Base-by-base conservation (phyloP, 305 asterid species). In the Solanum hybrid region DNA sequence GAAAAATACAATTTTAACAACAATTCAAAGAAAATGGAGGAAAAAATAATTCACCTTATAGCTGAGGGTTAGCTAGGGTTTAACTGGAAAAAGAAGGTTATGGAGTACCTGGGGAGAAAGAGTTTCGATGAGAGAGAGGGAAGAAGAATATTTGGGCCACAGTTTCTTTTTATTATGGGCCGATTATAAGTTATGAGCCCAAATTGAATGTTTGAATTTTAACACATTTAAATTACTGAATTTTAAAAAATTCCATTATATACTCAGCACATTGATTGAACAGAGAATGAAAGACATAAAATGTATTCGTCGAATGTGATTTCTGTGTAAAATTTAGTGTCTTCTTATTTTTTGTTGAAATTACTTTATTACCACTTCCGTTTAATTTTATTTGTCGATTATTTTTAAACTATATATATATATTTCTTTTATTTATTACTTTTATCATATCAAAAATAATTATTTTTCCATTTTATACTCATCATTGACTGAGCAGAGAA, bases 1-100 rank as follows among this genome's bases (percentile, higher is more conserved):
- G 4, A 22, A 79, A 79, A 36, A 79, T 7, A 3, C 32, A 22
- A 79, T n/a, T 80, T 79, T 9, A 14, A 27, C 70, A 26, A 14
- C 14, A 82, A 41, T 1, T 3, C 7, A 82, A 39, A 39, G 11
- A 38, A 81, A 7, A 39, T 38, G 13, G 70, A 82, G 27, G 75
- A 31, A 51, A 61, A 36, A 17, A 29, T 84, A 84, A 4, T 20
- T 84, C 29, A 84, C 88, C 41, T 51, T 84, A 20, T 6, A 51
- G 41, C 26, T 15, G 9, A 38, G 72, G 12, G n/a, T 17, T 83
- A 83, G 88, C 26, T 84, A 84, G 88, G 88, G 88, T 84, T 84
- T 84, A 51, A 17, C 4, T 17, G 65, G 76, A 45, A 41, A 37
- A 15, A 26, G 70, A 51, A 51, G 29, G 20, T 17, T 13, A 17